Conservation (phyloP, 2,329 filamentous ascomycete genomes). For the Cordyceps pruinosa region DNA sequence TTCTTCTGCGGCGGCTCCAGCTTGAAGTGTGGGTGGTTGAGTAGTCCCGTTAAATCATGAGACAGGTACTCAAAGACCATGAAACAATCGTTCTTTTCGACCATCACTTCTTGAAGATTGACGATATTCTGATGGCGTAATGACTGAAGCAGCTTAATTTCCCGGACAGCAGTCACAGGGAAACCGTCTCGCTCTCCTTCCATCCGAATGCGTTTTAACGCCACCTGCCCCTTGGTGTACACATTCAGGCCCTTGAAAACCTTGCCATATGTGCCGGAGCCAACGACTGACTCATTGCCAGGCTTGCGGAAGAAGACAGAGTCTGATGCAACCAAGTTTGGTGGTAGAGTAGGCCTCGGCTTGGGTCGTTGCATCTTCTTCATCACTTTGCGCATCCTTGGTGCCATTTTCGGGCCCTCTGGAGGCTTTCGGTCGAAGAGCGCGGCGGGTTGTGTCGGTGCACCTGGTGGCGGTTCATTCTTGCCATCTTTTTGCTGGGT, state of each 20-base stretch:
- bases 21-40: slow-evolving; percentile 90
- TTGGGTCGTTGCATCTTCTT: slow-evolving; percentile 65
- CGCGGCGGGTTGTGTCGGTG: slow-evolving; percentile 49
- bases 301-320: slow-evolving; percentile 94
- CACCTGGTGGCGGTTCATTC: slow-evolving; percentile 42
- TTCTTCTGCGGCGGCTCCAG: slow-evolving; percentile 84
- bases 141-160: slow-evolving; percentile 87
- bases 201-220: slow-evolving; percentile 88
- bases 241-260: slow-evolving; percentile 92
- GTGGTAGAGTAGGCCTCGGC: slow-evolving; percentile 59
- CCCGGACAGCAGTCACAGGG: slow-evolving; percentile 81
- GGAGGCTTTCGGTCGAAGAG: slow-evolving; percentile 28
- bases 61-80: slow-evolving; percentile 99
- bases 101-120: slow-evolving; percentile 85
- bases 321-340: slow-evolving; percentile 69
- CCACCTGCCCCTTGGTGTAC: slow-evolving; percentile 78
- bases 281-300: slow-evolving; percentile 94
- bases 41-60: slow-evolving; percentile 87
- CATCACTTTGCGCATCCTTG: slow-evolving; percentile 56
- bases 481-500: slow-evolving; percentile 23
- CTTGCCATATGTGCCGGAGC: slow-evolving; percentile 91
- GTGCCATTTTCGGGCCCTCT: slow-evolving; percentile 29
- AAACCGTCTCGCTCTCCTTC: slow-evolving; percentile 88
- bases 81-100: slow-evolving; percentile 96
- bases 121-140: slow-evolving; percentile 78